Percentiles rank a stretch among this genome's conserved stretches.
phyloP scores from a whole-genome alignment of 441 rosid species.

The Populus hybrid region DNA sequence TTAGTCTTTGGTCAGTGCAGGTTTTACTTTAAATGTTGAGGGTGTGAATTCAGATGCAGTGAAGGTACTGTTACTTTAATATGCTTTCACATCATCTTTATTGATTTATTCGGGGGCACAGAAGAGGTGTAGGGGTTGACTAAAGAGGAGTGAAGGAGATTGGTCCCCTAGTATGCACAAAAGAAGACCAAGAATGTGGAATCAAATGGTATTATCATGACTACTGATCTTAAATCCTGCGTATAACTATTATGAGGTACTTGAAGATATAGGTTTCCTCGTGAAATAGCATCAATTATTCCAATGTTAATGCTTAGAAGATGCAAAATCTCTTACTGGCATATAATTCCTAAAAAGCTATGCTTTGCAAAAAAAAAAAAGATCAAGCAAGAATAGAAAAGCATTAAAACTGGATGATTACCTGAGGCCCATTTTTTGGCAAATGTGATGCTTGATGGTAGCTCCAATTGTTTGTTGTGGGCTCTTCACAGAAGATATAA shows the following conservation, averaged over 20 bases:
- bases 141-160: not conserved
- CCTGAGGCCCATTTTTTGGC: constrained; percentile 73
- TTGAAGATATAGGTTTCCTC: not conserved
- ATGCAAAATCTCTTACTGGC: not conserved
- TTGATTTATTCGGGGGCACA: not conserved
- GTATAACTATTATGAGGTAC: not conserved
- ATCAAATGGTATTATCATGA: not conserved
- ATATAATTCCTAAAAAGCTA: not conserved
- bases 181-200: not conserved
- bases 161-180: not conserved
- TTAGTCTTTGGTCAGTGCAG: not conserved
- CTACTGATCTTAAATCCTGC: not conserved
- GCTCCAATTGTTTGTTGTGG: constrained; percentile 93
- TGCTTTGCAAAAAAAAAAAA: not conserved
- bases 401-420: constrained; percentile 16
- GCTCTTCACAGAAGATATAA: constrained; percentile 87
- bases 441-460: constrained; percentile 62
- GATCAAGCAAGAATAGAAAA: not conserved
- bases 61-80: not conserved
- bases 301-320: not conserved
- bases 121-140: not conserved
- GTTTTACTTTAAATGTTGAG: not conserved
- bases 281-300: not conserved
- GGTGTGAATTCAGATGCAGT: not conserved
- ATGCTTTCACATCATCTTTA: not conserved